These are phyloP conservation scores for Meyerozyma guilliermondii DNA, from an alignment of 1,139 yeast species.

Conservation along the genomic window DNA sequence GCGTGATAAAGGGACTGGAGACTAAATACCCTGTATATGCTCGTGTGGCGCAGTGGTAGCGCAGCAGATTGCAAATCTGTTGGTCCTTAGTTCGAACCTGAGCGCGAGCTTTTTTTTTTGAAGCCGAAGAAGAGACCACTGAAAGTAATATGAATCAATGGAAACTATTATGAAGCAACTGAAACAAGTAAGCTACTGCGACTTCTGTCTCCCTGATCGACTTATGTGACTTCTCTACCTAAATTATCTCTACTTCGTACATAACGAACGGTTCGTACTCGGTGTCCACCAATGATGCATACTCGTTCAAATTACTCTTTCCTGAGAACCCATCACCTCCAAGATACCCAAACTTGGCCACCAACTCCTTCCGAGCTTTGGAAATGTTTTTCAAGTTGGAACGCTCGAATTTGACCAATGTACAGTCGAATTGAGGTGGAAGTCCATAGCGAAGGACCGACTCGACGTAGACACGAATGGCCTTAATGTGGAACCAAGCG, in stretches of 20 bases:
- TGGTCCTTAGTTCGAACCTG: constrained; percentile 86
- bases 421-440: constrained; percentile 85
- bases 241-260: constrained; percentile 47
- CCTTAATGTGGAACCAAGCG: constrained; percentile 85
- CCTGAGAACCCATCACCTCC: constrained; percentile 86
- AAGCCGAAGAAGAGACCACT: no score
- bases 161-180: no score
- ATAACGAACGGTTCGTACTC: constrained; percentile 95
- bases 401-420: constrained; percentile 42
- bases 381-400: constrained; percentile 37
- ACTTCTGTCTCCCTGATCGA: no score
- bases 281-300: constrained; percentile 85
- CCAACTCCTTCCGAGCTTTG: constrained; percentile 63
- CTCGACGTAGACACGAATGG: constrained; percentile 51
- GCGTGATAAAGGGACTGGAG: background rate
- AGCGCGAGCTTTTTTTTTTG: constrained; percentile 52
- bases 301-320: constrained; percentile 67
- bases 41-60: constrained; percentile 88
- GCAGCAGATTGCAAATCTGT: constrained; percentile 91
- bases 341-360: constrained; percentile 75
- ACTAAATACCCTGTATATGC: constrained; percentile 20
- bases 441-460: constrained; percentile 89
- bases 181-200: no score
- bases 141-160: no score
- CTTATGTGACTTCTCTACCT: constrained; percentile 4